A percentile compares a stretch with the other conserved stretches of the same genome.
phyloP scores from a whole-genome alignment of 1,139 yeast genomes.

The Hyphopichia pseudoburtonii region DNA sequence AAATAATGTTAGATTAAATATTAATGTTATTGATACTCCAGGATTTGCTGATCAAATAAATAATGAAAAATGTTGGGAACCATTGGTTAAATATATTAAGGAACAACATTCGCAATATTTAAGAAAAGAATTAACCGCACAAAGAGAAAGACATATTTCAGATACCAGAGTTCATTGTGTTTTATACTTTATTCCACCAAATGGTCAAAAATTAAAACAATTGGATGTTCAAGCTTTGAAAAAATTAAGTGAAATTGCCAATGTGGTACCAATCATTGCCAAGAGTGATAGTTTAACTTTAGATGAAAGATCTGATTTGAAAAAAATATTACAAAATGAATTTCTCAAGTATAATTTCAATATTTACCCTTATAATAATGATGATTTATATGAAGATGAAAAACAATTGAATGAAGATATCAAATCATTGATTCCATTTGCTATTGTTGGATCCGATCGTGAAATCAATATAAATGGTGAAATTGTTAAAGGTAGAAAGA shows the following conservation, averaged over 20 bases:
- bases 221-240: conserved; percentile 82
- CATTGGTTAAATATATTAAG: conserved; percentile 89
- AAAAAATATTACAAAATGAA: conserved; percentile 74
- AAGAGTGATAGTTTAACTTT: conserved; percentile 87
- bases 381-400: conserved; percentile 75
- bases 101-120: conserved; percentile 94
- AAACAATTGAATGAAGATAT: conserved; percentile 75
- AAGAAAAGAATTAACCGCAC: conserved; percentile 94
- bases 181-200: conserved; percentile 87
- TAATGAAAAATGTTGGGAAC: conserved; percentile 97
- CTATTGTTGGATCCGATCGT: conserved; percentile 89
- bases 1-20: conserved; percentile 80
- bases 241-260: conserved; percentile 85
- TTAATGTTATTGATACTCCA: conserved; percentile 93
- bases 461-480: conserved; percentile 75
- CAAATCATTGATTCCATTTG: conserved; percentile 85
- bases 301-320: conserved; percentile 78
- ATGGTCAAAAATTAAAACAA: conserved; percentile 74
- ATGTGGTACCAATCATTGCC: conserved; percentile 94
- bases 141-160: conserved; percentile 77
- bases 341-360: conserved; percentile 71
- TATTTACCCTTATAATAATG: conserved; percentile 84
- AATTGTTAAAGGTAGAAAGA: conserved; percentile 83
- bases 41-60: conserved; percentile 97
- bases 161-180: conserved; percentile 97